Evolutionary conservation across 495 filamentous ascomycete genomes (phyloP).

Genomic region (Parachaetomium inaequale): DNA sequence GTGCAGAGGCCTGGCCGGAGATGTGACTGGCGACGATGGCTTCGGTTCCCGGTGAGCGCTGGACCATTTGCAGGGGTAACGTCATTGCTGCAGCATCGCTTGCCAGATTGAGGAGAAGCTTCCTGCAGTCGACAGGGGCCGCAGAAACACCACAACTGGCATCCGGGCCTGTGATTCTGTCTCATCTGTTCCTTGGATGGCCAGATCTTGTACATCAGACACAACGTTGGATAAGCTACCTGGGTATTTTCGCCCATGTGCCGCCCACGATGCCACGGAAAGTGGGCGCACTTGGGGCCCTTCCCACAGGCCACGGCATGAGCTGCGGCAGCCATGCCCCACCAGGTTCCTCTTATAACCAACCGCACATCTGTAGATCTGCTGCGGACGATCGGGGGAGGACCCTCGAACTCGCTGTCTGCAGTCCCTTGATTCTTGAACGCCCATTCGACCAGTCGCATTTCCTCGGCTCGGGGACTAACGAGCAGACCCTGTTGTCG

Average conservation of each 20-base stretch:
- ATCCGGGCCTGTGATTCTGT: neutral
- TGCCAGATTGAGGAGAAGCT: slow-evolving; percentile 15
- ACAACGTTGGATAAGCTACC: too few species aligned
- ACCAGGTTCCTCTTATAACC: neutral
- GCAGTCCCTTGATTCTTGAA: neutral
- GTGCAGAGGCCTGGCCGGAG: neutral
- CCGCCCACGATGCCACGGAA: neutral
- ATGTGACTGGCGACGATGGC: neutral
- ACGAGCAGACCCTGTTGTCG: neutral
- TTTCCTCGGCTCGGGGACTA: neutral
- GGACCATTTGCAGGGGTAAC: slow-evolving; percentile 11
- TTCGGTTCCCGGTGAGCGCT: neutral
- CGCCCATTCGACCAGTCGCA: neutral
- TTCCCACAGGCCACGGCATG: neutral
- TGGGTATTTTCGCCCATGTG: too few species aligned
- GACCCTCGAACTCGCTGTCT: neutral
- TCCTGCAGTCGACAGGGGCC: neutral
- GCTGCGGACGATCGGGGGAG: neutral
- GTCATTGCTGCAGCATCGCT: slow-evolving; percentile 33
- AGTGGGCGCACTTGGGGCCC: neutral
- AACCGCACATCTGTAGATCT: slow-evolving; percentile 3
- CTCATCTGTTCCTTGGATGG: neutral
- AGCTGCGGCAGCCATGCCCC: neutral
- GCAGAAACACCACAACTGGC: neutral
- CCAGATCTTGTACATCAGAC: neutral